Evolutionary conservation across 371 early-diverging fungal species (phyloP).

Genomic region (Syncephalastrum sp.): DNA sequence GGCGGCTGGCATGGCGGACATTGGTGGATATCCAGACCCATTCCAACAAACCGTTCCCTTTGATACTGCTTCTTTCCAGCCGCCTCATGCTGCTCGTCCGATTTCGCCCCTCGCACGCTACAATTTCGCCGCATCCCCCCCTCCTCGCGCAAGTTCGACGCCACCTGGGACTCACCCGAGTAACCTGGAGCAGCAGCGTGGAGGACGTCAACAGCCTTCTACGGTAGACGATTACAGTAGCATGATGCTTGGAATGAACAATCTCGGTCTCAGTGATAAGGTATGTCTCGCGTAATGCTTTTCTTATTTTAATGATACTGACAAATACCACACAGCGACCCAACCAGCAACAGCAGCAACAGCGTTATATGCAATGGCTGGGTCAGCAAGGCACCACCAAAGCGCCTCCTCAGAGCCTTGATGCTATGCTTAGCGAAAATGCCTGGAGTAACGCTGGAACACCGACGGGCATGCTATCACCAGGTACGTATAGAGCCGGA

Average conservation of each 20-base stretch:
- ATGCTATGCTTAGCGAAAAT: constrained; percentile 31
- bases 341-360: constrained; percentile 20
- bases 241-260: constrained; percentile 19
- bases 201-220: neutral
- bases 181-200: constrained; percentile 14
- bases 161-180: constrained; percentile 33
- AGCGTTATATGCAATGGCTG: constrained; percentile 31
- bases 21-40: no score
- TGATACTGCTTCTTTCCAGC: no score
- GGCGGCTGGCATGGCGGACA: no score
- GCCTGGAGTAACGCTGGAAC: constrained; percentile 21
- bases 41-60: no score
- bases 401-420: constrained; percentile 23
- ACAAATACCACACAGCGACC: neutral
- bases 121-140: constrained; percentile 33
- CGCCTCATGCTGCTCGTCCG: constrained; percentile 4
- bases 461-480: constrained; percentile 18
- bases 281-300: constrained; percentile 6
- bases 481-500: constrained; percentile 3
- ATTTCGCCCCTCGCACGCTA: constrained; percentile 33
- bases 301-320: no score
- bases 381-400: constrained; percentile 22
- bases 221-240: constrained; percentile 19
- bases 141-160: constrained; percentile 44
- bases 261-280: constrained; percentile 15